These are phyloP conservation scores for Suillus bovinus DNA, from an alignment of 768 basidiomycete genomes.

Conservation along the genomic window DNA sequence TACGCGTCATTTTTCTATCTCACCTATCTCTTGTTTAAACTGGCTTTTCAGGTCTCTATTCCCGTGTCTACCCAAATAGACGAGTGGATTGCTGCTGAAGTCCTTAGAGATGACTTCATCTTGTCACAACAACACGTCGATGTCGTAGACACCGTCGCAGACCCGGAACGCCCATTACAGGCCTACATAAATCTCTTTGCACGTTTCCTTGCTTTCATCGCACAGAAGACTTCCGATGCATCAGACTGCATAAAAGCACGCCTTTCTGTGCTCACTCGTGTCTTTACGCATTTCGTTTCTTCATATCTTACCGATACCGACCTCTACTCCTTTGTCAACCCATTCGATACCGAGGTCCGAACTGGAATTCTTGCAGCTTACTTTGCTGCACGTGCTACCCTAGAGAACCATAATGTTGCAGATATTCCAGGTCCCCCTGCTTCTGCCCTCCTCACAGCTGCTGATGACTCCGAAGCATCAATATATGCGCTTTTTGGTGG, in stretches of 20 bases:
- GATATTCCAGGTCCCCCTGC: slow-evolving; percentile 59
- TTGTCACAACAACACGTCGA: slow-evolving; percentile 62
- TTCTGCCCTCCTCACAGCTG: slow-evolving; percentile 71
- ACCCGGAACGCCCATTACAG: slow-evolving; percentile 57
- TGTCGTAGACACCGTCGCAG: slow-evolving; percentile 51
- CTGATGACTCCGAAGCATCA: slow-evolving; percentile 60
- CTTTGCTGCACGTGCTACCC: slow-evolving; percentile 70
- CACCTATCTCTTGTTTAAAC: slow-evolving; percentile 9
- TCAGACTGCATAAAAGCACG: slow-evolving; percentile 52
- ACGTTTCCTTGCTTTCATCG: slow-evolving; percentile 79
- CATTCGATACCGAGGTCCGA: slow-evolving; percentile 75
- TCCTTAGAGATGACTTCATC: slow-evolving; percentile 85
- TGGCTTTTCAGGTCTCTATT: slow-evolving; percentile 64
- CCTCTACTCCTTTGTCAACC: slow-evolving; percentile 77
- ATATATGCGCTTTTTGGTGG: slow-evolving; percentile 96
- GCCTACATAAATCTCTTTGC: slow-evolving; percentile 78
- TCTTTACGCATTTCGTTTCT: slow-evolving; percentile 76
- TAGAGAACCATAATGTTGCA: slow-evolving; percentile 55
- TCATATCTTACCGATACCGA: slow-evolving; percentile 73
- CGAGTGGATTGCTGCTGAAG: slow-evolving; percentile 92
- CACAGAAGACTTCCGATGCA: slow-evolving; percentile 59
- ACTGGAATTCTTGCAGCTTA: slow-evolving; percentile 77
- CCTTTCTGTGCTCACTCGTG: slow-evolving; percentile 68
- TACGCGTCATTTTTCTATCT: slow-evolving; percentile 23
- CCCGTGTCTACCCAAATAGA: slow-evolving; percentile 80